Base-by-base conservation (phyloP, 179 eudicot species). In the Patellifolia procumbens region DNA sequence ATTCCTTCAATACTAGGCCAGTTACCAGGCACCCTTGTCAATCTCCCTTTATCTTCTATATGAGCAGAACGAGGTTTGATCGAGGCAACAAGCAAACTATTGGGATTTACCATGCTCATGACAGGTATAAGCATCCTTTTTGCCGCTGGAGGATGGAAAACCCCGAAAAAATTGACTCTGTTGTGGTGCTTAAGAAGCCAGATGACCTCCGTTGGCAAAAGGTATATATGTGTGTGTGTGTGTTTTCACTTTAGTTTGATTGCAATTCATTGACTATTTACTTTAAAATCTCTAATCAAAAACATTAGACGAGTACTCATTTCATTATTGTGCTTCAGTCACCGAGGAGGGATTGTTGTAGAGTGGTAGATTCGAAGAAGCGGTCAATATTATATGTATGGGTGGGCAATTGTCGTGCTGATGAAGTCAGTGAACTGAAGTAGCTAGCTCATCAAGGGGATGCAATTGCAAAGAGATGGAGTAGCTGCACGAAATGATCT, bases 281-380 rank as follows among this genome's bases (percentile, higher is more conserved):
- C 1, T 26, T 46, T 5, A 56, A 31, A 16, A 46, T 6, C 22
- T 64, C 68, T 17, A n/a, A 26, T 34, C 35, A 28, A 37, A 37
- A 64, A 64, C 22, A 64, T n/a, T 26, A 1, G 1, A 11, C 22
- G 20, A 42, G 17, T 28, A 43, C 11, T 48, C 17, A 31, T 68
- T 16, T 68, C 37, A 28, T 17, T 29, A 32, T 64, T 63, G 7
- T 81, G n/a, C 60, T 81, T 83, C 96, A 92, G 97, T 84, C 97
- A 51, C 93, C 97, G 24, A 85, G 97, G 75, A 88, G 93, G 59
- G 93, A 92, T 82, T 92, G 97, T 76, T 89, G 97, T 72, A 88
- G 93, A 83, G 82, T 92, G 65, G 43, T 87, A 77, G 89, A 87
- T 55, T 82, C 97, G 65, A 78, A 76, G 37, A 88, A 82, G 75